A percentile compares a stretch with the other conserved stretches of the same genome.
These are phyloP conservation scores for Podospora tetraspora DNA, from an alignment of 495 filamentous ascomycete species.

Conservation along the genomic window DNA sequence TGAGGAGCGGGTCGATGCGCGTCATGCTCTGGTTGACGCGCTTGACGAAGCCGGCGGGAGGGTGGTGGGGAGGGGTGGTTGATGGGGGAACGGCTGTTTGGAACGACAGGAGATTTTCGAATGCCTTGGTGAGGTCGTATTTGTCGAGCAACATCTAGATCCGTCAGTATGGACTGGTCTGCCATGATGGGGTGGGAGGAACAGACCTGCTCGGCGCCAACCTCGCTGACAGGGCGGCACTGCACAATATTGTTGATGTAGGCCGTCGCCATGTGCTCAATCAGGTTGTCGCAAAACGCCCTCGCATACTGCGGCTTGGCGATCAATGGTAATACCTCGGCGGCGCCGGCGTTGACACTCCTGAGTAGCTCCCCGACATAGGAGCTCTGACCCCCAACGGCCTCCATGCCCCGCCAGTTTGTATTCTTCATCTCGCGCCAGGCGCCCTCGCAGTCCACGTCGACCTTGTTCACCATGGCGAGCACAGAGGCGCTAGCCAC, in stretches of 20 bases:
- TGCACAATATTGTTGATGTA: conserved; percentile 83
- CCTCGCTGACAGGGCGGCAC: conserved; percentile 84
- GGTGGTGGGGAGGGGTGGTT: conserved; percentile 33
- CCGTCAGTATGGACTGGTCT: conserved; percentile 6
- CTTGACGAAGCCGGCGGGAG: conserved; percentile 69
- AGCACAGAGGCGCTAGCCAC: conserved; percentile 85
- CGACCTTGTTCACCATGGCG: conserved; percentile 75
- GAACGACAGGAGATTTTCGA: conserved; percentile 60
- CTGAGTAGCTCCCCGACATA: conserved; percentile 79
- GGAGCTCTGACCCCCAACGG: conserved; percentile 89
- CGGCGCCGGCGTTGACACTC: conserved; percentile 60
- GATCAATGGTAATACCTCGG: conserved; percentile 71
- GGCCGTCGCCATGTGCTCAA: conserved; percentile 72
- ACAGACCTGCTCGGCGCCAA: conserved; percentile 85
- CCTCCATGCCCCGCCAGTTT: conserved; percentile 91
- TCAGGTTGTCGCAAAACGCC: conserved; percentile 89
- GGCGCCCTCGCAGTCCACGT: conserved; percentile 71
- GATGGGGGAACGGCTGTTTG: conserved; percentile 34
- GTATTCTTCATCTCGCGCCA: conserved; percentile 98
- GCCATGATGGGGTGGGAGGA: not conserved
- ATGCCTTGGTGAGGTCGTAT: conserved; percentile 81
- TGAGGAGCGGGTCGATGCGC: conserved; percentile 86
- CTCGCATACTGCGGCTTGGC: conserved; percentile 90
- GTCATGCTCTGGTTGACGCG: conserved; percentile 79
- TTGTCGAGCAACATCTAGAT: conserved; percentile 81